A percentile compares a stretch with the other conserved stretches of the same genome.
phyloP scores from a whole-genome alignment of 2,329 filamentous ascomycete species.

The Fusarium mangiferae region DNA sequence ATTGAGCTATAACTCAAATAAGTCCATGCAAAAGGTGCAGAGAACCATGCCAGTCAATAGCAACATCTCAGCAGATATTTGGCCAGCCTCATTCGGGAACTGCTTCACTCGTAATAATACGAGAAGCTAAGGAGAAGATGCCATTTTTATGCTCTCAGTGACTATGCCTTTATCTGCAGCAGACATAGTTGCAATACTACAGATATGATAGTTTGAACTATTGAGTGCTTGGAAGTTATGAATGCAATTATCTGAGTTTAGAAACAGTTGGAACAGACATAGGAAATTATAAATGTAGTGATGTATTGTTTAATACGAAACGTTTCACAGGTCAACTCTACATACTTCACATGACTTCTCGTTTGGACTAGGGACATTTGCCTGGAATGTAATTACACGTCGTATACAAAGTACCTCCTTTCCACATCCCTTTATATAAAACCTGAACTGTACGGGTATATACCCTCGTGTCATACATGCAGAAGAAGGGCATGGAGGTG shows the following conservation, averaged over 20 bases:
- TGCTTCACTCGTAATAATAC: no score
- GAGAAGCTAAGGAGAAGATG: no score
- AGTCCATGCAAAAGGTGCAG: background rate
- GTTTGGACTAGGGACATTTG: background rate
- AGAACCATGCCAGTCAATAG: background rate
- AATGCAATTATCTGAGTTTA: background rate
- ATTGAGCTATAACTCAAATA: background rate
- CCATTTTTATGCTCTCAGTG: background rate
- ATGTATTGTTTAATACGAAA: background rate
- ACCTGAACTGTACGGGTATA: background rate
- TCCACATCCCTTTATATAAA: background rate
- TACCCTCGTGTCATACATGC: background rate
- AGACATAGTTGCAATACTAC: background rate
- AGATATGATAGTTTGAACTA: background rate
- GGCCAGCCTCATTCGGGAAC: background rate
- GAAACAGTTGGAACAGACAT: no score
- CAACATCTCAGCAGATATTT: background rate
- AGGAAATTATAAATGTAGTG: background rate
- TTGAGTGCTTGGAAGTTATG: background rate
- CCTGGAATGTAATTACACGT: slow-evolving; percentile 9
- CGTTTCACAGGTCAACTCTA: background rate
- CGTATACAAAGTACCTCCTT: slow-evolving; percentile 1
- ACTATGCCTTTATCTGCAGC: background rate
- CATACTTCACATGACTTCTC: no score
- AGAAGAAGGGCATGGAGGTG: background rate